Evolutionary conservation across 2,329 filamentous ascomycete species (phyloP).

Genomic region (Talaromyces atroroseus): DNA sequence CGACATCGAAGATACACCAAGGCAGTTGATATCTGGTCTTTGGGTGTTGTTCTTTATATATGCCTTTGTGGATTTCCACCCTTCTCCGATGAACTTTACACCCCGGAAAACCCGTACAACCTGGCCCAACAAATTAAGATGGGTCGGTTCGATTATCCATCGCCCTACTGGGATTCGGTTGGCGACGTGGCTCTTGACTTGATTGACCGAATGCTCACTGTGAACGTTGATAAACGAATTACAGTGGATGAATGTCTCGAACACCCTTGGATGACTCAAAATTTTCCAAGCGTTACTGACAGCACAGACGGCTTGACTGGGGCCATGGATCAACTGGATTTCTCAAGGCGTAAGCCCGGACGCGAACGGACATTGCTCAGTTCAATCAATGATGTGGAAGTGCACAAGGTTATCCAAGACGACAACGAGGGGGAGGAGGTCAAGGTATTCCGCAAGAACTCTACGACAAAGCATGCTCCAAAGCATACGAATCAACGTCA

Average conservation of each 20-base stretch:
- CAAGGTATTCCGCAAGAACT: conserved; percentile 72
- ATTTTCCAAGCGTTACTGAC: conserved; percentile 60
- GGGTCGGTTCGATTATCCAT: conserved; percentile 88
- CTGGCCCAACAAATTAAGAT: conserved; percentile 84
- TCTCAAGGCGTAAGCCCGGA: conserved; percentile 70
- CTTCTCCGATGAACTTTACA: conserved; percentile 89
- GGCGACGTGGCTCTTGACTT: conserved; percentile 84
- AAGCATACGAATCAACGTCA: conserved; percentile 28
- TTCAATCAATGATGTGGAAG: conserved; percentile 68
- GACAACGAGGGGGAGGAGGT: conserved; percentile 53
- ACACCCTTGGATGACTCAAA: conserved; percentile 80
- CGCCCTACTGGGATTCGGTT: conserved; percentile 89
- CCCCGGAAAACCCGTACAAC: conserved; percentile 73
- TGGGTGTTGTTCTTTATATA: conserved; percentile 97
- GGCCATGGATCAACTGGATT: conserved; percentile 75
- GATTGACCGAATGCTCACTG: conserved; percentile 90
- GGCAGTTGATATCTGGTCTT: conserved; percentile 92
- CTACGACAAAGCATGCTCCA: conserved; percentile 42
- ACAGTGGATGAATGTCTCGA: conserved; percentile 85
- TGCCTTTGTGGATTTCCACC: conserved; percentile 95
- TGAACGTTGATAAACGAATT: conserved; percentile 75
- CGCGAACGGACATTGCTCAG: conserved; percentile 83
- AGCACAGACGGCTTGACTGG: conserved; percentile 89
- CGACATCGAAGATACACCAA: conserved; percentile 84
- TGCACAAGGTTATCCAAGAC: conserved; percentile 52